phyloP scores from a whole-genome alignment of 2,329 filamentous ascomycete species.

The Xylariaceae sp. region DNA sequence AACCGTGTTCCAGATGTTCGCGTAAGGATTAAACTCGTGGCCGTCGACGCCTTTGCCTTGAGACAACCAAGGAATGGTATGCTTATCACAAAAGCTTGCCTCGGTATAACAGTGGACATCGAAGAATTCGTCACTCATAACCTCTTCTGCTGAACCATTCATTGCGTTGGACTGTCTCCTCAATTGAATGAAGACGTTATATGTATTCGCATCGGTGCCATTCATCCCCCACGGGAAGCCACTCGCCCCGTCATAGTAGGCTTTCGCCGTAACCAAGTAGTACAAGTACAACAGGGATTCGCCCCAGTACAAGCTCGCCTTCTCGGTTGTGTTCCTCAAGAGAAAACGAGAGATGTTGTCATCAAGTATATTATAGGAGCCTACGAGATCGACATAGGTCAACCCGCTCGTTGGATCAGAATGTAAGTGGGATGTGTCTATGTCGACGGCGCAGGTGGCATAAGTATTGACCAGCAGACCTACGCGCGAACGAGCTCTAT shows the following conservation, averaged over 20 bases:
- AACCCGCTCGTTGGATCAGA: background rate
- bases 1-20: slow-evolving; percentile 20
- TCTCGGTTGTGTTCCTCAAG: slow-evolving; percentile 8
- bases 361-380: slow-evolving; percentile 23
- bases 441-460: slow-evolving; percentile 17
- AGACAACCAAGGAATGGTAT: slow-evolving; percentile 9
- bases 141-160: slow-evolving; percentile 18
- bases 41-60: background rate
- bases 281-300: slow-evolving; percentile 22
- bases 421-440: background rate
- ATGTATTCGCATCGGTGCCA: background rate
- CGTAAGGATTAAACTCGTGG: slow-evolving; percentile 2
- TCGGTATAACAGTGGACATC: slow-evolving; percentile 18
- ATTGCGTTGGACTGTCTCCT: slow-evolving; percentile 1
- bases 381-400: slow-evolving; percentile 17
- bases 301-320: slow-evolving; percentile 25
- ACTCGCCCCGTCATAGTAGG: slow-evolving; percentile 10
- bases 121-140: slow-evolving; percentile 25
- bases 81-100: slow-evolving; percentile 1
- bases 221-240: background rate
- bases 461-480: slow-evolving; percentile 5
- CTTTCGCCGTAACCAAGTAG: slow-evolving; percentile 4
- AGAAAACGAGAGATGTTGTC: slow-evolving; percentile 15
- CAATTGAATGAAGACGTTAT: slow-evolving; percentile 9
- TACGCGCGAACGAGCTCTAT: slow-evolving; percentile 13